A percentile compares a stretch with the other conserved stretches of the same genome.
These are phyloP conservation scores for Capronia americana DNA, from an alignment of 2,329 filamentous ascomycete genomes.

Conservation along the genomic window DNA sequence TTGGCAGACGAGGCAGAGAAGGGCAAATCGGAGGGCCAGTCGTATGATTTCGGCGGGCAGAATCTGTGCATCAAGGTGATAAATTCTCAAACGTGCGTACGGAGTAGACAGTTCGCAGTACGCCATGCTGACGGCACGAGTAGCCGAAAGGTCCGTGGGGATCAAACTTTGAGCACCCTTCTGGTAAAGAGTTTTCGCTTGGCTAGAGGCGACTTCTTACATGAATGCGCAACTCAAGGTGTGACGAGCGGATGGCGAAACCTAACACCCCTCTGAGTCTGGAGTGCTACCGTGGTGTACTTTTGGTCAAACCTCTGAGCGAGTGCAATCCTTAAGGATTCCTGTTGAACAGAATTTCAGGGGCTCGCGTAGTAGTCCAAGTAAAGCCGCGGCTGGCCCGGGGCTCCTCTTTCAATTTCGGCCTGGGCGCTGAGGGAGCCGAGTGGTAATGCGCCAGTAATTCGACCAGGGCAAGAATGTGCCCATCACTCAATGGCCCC, in stretches of 20 bases:
- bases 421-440: not conserved
- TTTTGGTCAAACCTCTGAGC: not conserved
- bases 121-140: not conserved
- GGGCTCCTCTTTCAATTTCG: slow-evolving; percentile 1
- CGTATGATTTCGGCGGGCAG: not conserved
- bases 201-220: not conserved
- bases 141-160: not conserved
- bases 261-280: not conserved
- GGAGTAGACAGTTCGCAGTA: not conserved
- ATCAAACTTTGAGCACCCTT: not conserved
- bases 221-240: not conserved
- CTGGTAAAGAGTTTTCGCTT: not conserved
- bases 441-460: not conserved
- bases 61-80: not conserved
- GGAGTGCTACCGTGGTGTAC: not conserved
- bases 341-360: not conserved
- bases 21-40: not conserved
- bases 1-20: not conserved
- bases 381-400: not conserved
- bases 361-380: not conserved
- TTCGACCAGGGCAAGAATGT: too few relatives aligned
- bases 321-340: not conserved
- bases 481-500: not conserved
- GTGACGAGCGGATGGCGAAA: not conserved
- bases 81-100: too few relatives aligned